phyloP scores from a whole-genome alignment of 208 protist genomes.

The Acanthamoeba rhysodes region DNA sequence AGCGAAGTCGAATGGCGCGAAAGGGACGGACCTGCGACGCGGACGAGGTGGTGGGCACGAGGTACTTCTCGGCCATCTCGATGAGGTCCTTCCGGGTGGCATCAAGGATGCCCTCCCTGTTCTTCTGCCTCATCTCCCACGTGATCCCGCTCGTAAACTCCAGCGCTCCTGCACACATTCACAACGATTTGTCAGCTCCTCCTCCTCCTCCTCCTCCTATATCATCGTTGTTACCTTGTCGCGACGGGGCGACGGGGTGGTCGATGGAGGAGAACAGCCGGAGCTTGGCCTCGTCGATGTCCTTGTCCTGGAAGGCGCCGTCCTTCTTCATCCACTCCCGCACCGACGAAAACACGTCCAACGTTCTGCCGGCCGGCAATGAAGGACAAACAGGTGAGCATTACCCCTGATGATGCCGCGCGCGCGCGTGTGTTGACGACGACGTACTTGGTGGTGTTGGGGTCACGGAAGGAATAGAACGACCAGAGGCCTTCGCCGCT shows the following conservation, averaged over 20 bases:
- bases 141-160: slow-evolving; percentile 73
- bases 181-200: neutral
- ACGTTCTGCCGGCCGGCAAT: neutral
- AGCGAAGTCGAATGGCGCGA: neutral
- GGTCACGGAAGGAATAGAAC: slow-evolving; percentile 76
- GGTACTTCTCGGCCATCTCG: slow-evolving; percentile 71
- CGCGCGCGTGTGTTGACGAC: neutral
- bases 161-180: neutral
- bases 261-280: slow-evolving; percentile 71
- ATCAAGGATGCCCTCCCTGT: slow-evolving; percentile 52
- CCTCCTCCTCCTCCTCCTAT: neutral
- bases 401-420: neutral
- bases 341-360: slow-evolving; percentile 40
- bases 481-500: slow-evolving; percentile 70
- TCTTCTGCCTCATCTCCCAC: slow-evolving; percentile 74
- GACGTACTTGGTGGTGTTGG: slow-evolving; percentile 61
- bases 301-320: slow-evolving; percentile 64
- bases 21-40: neutral
- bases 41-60: neutral
- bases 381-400: neutral
- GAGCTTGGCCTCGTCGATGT: slow-evolving; percentile 74
- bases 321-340: slow-evolving; percentile 28
- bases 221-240: neutral
- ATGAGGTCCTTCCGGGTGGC: slow-evolving; percentile 38
- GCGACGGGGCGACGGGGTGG: slow-evolving; percentile 63